Conservation (phyloP, 1,284 basidiomycete genomes). For the Acaromyces ingoldii region DNA sequence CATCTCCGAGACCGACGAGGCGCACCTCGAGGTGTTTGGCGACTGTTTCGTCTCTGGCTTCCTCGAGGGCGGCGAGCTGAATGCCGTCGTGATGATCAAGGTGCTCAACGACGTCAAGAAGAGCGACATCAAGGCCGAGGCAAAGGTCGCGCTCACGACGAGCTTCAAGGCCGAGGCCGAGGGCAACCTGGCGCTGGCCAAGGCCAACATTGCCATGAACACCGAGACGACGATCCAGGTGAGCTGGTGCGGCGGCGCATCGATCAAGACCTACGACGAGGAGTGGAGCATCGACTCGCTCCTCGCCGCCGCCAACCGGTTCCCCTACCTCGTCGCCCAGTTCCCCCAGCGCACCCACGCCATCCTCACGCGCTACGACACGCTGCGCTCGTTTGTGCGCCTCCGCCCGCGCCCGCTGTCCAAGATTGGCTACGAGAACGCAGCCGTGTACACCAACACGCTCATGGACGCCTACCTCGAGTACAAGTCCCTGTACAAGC, state of each 20-base stretch:
- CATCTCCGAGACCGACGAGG: background rate
- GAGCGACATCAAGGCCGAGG: conserved; percentile 1
- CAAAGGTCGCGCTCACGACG: conserved; percentile 5
- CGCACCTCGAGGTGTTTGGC: background rate
- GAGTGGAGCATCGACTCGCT: conserved; percentile 6
- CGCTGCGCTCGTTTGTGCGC: background rate
- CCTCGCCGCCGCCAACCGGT: background rate
- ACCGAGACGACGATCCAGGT: conserved; percentile 3
- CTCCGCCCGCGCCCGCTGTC: background rate
- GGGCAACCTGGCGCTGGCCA: conserved; percentile 1
- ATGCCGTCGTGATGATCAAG: conserved; percentile 7
- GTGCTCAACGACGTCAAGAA: conserved; percentile 1
- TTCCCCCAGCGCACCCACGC: conserved; percentile 5
- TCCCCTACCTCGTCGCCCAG: conserved; percentile 4
- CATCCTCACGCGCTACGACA: conserved; percentile 4
- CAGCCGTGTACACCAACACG: conserved; percentile 4
- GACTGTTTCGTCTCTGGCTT: conserved; percentile 3
- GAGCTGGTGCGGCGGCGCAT: conserved; percentile 2
- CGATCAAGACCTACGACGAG: conserved; percentile 7
- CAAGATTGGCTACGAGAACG: conserved; percentile 5
- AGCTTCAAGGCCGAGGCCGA: background rate
- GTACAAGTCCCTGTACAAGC: conserved; percentile 7
- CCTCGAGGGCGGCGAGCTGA: conserved; percentile 7
- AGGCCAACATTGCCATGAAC: background rate
- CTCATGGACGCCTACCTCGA: conserved; percentile 9